Conservation (phyloP, 2,329 filamentous ascomycete genomes). For the Claviceps spartinae region DNA sequence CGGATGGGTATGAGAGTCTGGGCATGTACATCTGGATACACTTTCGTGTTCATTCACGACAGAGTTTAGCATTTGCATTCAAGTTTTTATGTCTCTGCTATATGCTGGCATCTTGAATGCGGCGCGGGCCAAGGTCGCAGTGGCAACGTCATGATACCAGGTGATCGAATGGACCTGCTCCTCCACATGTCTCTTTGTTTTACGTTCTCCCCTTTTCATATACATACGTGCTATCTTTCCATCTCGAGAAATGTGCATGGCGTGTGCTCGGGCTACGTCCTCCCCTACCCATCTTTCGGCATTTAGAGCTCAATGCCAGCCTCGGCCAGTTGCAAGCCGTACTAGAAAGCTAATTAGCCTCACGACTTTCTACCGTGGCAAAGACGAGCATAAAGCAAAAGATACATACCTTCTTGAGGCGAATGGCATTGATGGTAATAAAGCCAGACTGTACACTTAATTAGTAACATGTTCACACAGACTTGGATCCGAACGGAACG, state of each 20-base stretch:
- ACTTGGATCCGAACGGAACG: not conserved
- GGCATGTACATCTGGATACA: too few species aligned
- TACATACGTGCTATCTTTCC: not conserved
- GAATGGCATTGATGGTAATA: conserved; percentile 54
- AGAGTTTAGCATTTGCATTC: too few species aligned
- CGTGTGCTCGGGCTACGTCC: not conserved
- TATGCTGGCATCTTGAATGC: too few species aligned
- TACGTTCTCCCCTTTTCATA: not conserved
- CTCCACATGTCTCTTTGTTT: too few species aligned
- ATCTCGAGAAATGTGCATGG: not conserved
- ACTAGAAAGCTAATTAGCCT: not conserved
- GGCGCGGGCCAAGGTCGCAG: too few species aligned
- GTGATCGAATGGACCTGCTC: too few species aligned
- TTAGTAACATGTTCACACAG: not conserved
- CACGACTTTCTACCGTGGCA: not conserved
- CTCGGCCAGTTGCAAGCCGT: conserved; percentile 2
- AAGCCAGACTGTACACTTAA: conserved; percentile 24
- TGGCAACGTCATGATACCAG: too few species aligned
- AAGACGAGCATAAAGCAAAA: not conserved
- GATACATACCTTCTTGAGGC: conserved; percentile 31
- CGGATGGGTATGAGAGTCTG: too few species aligned
- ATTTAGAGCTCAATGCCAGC: not conserved
- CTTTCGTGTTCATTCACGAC: too few species aligned
- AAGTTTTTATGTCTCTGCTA: too few species aligned
- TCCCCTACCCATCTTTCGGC: not conserved